Conservation (phyloP, 2,329 filamentous ascomycete species). For the Gnomoniopsis sp. region DNA sequence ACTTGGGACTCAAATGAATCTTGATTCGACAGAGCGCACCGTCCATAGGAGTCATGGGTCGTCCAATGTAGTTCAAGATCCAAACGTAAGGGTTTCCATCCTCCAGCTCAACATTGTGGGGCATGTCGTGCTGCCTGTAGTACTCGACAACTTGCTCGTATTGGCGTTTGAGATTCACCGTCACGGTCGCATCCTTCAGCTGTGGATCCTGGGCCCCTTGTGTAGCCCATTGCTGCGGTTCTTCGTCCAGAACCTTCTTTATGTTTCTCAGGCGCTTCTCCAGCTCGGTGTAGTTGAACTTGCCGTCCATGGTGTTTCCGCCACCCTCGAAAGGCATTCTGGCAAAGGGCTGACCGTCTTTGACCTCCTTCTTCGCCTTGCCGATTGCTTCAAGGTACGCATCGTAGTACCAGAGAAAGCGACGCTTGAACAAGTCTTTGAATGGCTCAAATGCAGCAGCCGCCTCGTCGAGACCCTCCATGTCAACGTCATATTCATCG, state of each 20-base stretch:
- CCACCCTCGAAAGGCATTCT: constrained; percentile 82
- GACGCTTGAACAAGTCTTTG: constrained; percentile 82
- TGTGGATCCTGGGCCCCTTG: constrained; percentile 61
- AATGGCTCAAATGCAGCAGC: constrained; percentile 74
- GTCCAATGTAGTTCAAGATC: constrained; percentile 84
- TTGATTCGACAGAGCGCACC: constrained; percentile 84
- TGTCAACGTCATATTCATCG: constrained; percentile 44
- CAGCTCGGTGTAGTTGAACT: constrained; percentile 76
- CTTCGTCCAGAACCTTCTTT: constrained; percentile 66
- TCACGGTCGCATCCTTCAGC: constrained; percentile 67
- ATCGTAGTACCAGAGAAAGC: constrained; percentile 95
- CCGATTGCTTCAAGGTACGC: constrained; percentile 73
- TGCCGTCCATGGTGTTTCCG: constrained; percentile 80
- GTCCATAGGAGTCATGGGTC: constrained; percentile 89
- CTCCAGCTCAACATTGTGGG: constrained; percentile 72
- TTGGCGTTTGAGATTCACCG: constrained; percentile 78
- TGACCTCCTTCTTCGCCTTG: constrained; percentile 60
- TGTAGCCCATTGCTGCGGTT: constrained; percentile 67
- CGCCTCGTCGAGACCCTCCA: constrained; percentile 47
- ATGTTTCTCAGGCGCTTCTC: constrained; percentile 66
- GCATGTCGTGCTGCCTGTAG: constrained; percentile 68
- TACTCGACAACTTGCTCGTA: constrained; percentile 76
- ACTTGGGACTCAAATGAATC: constrained; percentile 76
- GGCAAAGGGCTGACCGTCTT: constrained; percentile 63
- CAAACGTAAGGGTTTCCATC: constrained; percentile 87